These are phyloP conservation scores for Salvia hispanica DNA, from an alignment of 257 asterid species.

Conservation along the genomic window DNA sequence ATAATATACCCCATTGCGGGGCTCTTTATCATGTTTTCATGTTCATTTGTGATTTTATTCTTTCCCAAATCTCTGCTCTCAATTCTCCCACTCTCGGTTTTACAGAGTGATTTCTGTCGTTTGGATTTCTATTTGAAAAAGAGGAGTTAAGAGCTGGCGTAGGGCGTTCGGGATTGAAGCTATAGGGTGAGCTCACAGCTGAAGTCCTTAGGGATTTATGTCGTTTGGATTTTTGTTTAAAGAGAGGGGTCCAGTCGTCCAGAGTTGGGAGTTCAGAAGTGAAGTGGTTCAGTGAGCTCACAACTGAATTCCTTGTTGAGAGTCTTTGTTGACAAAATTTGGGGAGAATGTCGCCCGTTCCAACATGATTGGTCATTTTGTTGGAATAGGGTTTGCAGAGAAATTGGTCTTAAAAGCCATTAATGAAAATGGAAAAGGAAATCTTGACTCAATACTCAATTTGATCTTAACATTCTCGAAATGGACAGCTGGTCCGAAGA, in stretches of 20 bases:
- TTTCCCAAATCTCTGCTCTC: constrained; percentile 15
- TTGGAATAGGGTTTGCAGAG: constrained; percentile 62
- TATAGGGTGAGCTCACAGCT: constrained; percentile 18
- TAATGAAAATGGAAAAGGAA: constrained; percentile 55
- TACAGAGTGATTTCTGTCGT: constrained; percentile 2
- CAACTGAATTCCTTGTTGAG: constrained; percentile 23
- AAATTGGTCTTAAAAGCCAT: constrained; percentile 55
- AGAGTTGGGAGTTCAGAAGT: background rate
- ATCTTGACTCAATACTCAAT: constrained; percentile 56
- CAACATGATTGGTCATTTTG: constrained; percentile 44
- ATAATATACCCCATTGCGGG: too few species aligned
- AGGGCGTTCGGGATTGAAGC: constrained; percentile 4
- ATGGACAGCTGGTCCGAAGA: constrained; percentile 65
- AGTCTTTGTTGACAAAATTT: constrained; percentile 13
- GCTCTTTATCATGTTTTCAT: background rate
- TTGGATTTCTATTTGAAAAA: constrained; percentile 4
- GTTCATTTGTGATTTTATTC: background rate
- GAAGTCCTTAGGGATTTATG: constrained; percentile 5
- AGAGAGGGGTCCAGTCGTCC: background rate
- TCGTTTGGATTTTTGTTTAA: constrained; percentile 1
- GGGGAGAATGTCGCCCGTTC: constrained; percentile 30
- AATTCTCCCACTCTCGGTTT: background rate
- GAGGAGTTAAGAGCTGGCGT: background rate
- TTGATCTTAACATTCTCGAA: constrained; percentile 59
- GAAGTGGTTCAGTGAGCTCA: constrained; percentile 22